phyloP scores from a whole-genome alignment of 2,329 filamentous ascomycete genomes.

The Venturiaceae sp. region DNA sequence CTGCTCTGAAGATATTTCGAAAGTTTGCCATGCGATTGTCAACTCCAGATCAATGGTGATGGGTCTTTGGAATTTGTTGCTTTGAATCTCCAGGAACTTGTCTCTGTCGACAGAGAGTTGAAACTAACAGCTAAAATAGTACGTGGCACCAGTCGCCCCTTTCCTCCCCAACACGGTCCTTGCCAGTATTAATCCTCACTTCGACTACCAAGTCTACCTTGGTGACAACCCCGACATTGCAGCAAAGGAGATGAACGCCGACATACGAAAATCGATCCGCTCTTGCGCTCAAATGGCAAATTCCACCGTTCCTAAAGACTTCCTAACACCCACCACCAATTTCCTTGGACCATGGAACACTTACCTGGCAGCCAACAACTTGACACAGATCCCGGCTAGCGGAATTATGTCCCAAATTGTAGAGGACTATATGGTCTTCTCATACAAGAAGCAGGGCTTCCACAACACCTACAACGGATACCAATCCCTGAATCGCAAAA shows the following conservation, averaged over 20 bases:
- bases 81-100: no score
- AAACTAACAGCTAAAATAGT: not conserved
- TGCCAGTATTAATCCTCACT: conserved; percentile 2
- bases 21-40: no score
- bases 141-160: not conserved
- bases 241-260: conserved; percentile 4
- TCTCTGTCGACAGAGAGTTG: not conserved
- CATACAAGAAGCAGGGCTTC: conserved; percentile 8
- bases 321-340: not conserved
- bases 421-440: conserved; percentile 9
- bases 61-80: no score
- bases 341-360: conserved; percentile 7
- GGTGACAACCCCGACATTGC: not conserved
- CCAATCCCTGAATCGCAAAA: conserved; percentile 7
- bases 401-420: conserved; percentile 7
- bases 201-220: conserved; percentile 7
- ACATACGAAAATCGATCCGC: conserved; percentile 4
- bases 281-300: conserved; percentile 6
- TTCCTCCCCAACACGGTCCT: conserved; percentile 4
- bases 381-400: conserved; percentile 3
- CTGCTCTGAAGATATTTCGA: not conserved
- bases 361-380: not conserved
- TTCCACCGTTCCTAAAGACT: not conserved
- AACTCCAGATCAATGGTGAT: no score
- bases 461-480: conserved; percentile 10